Base-by-base conservation (phyloP, 2,329 filamentous ascomycete genomes). In the Diaporthe longicolla region DNA sequence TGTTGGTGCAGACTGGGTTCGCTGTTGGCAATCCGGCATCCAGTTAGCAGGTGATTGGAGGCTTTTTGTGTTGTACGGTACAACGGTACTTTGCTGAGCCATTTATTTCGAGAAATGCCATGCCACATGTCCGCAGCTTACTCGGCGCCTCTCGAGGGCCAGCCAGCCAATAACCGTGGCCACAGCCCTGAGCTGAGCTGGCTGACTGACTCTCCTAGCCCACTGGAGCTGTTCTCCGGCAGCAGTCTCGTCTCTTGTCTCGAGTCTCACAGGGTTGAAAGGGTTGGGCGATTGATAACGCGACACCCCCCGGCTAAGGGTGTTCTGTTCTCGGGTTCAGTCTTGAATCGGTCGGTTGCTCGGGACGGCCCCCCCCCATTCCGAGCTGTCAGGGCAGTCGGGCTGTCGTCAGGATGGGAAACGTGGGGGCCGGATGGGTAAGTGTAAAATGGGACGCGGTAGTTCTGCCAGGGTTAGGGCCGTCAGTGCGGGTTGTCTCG, bases 91-190 rank as follows among this genome's bases (percentile, higher is more conserved):
- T 54, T 17, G 40, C 26, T 68, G 63, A 54, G 63, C 63, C 32
- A 68, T 68, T 54, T 54, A 54, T 68, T 54, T 24, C 45, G 63
- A 66, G 45, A 66, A 66, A 35, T 54, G 32, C 48, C 32, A 40
- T 54, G 63, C 63, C 63, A 68, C 63, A 54, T 68, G 63, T 68
- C 48, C 48, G 63, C 63, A 66, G 45, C 63, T 66, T 29, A 66
- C 45, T 66, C 45, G 63, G 63, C 63, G 63, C 63, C 63, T 66
- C 63, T 50, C 21, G 45, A 37, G 29, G 26, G 63, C 15, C 45
- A 13, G 63, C 32, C 8, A 8, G 11, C 48, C 63, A 68, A 68
- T 68, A 21, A 54, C 32, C 32, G 48, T n/a, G 43, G 11, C n/a
- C 52, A 17, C 15, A 43, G 40, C 13, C 7, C 63, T 66, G 63